These are phyloP conservation scores for Apiosordaria backusii DNA, from an alignment of 495 filamentous ascomycete genomes.

Conservation along the genomic window DNA sequence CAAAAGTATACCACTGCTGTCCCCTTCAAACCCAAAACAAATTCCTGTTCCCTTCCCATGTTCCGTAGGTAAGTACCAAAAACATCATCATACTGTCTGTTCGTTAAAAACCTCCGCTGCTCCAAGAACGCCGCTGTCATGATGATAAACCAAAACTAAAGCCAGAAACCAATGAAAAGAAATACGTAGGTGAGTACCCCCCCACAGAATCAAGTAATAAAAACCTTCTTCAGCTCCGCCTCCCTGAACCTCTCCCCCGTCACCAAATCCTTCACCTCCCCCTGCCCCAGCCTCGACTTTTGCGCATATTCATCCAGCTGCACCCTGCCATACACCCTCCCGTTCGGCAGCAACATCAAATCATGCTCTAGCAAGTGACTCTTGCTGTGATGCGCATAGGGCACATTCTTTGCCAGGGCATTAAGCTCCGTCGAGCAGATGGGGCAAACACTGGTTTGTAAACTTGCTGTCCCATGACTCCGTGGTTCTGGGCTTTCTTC, in stretches of 20 bases:
- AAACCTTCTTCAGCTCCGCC: constrained; percentile 77
- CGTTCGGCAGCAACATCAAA: constrained; percentile 81
- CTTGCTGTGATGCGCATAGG: constrained; percentile 91
- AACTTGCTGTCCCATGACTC: constrained; percentile 31
- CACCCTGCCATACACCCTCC: constrained; percentile 75
- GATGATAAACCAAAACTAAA: neutral
- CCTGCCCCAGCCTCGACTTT: constrained; percentile 62
- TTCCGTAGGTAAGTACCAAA: neutral
- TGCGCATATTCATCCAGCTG: constrained; percentile 70
- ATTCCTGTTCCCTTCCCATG: neutral
- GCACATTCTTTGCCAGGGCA: constrained; percentile 79
- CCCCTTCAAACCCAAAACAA: neutral
- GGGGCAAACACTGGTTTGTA: constrained; percentile 65
- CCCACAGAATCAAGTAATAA: constrained; percentile 50
- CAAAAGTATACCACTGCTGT: neutral
- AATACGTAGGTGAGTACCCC: neutral
- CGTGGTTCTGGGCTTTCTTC: neutral
- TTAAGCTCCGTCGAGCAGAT: constrained; percentile 96
- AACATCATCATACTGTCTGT: neutral
- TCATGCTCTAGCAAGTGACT: constrained; percentile 80
- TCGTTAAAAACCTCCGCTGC: neutral
- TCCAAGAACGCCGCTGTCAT: neutral
- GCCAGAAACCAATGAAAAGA: neutral
- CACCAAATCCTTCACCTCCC: constrained; percentile 76
- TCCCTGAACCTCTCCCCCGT: constrained; percentile 63